A percentile compares a stretch with the other conserved stretches of the same genome.
phyloP scores from a whole-genome alignment of 1,284 basidiomycete genomes.

The Rhodotorula sp. region DNA sequence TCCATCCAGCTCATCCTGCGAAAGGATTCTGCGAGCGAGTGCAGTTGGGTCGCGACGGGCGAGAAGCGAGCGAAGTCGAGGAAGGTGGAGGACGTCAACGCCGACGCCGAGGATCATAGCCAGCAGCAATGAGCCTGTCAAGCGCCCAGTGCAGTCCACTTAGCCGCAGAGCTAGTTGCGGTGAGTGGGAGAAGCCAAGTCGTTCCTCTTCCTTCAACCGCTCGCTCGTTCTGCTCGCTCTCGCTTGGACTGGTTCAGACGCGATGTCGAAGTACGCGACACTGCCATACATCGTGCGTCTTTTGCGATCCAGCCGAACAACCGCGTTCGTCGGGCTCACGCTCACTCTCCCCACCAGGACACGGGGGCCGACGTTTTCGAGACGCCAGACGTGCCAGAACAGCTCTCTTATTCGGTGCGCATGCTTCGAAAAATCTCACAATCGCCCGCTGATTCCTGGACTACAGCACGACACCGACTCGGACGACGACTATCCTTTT shows the following conservation, averaged over 20 bases:
- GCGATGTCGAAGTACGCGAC: constrained; percentile 69
- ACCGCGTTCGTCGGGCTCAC: not conserved
- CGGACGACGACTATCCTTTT: constrained; percentile 33
- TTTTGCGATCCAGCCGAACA: too few relatives aligned
- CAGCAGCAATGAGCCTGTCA: not conserved
- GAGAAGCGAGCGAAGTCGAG: constrained; percentile 33
- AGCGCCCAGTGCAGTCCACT: too few relatives aligned
- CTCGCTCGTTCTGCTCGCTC: not conserved
- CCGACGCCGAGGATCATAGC: constrained; percentile 41
- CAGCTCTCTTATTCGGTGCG: constrained; percentile 20
- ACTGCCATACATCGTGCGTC: constrained; percentile 84
- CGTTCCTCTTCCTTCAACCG: too few relatives aligned
- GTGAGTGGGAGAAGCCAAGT: not conserved
- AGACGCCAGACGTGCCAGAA: constrained; percentile 70
- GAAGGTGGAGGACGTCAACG: constrained; percentile 40
- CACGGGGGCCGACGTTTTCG: constrained; percentile 85
- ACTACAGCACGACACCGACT: constrained; percentile 40
- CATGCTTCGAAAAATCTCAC: too few relatives aligned
- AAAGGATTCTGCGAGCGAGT: constrained; percentile 39
- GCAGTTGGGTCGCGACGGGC: constrained; percentile 18
- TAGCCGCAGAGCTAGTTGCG: not conserved
- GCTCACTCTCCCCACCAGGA: constrained; percentile 57
- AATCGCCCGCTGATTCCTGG: not conserved
- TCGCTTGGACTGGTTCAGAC: not conserved
- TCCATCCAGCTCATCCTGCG: constrained; percentile 11